phyloP scores from a whole-genome alignment of 441 rosid species.

The Rhodomyrtus psidioides region DNA sequence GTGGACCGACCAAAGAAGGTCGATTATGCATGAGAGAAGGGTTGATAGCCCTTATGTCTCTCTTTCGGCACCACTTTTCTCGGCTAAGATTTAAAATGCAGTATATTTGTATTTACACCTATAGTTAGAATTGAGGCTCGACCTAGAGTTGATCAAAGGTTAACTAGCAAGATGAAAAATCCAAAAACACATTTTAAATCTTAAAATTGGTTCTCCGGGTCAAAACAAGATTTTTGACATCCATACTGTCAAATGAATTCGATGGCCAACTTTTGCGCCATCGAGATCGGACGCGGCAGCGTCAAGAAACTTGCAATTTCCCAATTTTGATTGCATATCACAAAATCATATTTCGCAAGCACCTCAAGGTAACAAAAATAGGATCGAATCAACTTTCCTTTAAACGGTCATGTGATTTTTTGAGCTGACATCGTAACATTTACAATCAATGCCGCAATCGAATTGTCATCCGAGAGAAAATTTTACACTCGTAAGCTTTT shows the following conservation, averaged over 20 bases:
- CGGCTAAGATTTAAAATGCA: not conserved
- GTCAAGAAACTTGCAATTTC: not conserved
- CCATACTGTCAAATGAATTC: not conserved
- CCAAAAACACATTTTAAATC: not conserved
- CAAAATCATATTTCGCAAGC: not conserved
- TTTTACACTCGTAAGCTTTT: no score
- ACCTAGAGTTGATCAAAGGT: not conserved
- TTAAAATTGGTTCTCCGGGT: not conserved
- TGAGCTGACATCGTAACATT: no score
- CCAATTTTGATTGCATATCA: not conserved
- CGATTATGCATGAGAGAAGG: not conserved
- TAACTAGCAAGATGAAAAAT: not conserved
- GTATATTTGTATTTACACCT: not conserved
- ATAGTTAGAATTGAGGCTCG: not conserved
- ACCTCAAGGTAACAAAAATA: not conserved
- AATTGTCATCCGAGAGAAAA: no score
- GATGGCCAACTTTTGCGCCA: not conserved
- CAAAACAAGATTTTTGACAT: not conserved
- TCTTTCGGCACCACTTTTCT: not conserved
- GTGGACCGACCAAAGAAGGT: not conserved
- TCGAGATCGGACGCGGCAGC: not conserved
- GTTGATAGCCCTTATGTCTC: fast-evolving
- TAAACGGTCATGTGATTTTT: not conserved
- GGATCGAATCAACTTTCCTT: not conserved
- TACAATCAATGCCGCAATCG: no score